Base-by-base conservation (phyloP, 306 rosid genomes). In the Medicago ruthenica region DNA sequence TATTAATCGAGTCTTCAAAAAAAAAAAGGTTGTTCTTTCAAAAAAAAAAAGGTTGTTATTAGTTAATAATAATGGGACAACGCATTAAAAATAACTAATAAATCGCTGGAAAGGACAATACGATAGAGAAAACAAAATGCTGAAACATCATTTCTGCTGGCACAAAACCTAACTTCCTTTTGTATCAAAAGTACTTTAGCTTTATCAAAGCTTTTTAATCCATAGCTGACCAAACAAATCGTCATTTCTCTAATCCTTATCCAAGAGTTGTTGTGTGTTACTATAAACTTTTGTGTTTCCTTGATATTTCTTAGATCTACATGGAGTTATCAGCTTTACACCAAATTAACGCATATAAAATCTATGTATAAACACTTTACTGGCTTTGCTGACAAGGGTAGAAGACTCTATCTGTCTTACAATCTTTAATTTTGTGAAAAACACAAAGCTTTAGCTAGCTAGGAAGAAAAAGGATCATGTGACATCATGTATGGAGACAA, bases 131-230 rank as follows among this genome's bases (percentile, higher is more conserved):
- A 59, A 80, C 64, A 74, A 44, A 48, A 50, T 34, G 66, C 5
- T 54, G 63, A 76, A 75, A 62, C 53, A 48, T n/a, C 77, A 17
- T 75, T 80, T 40, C 14, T 68, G 84, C 68, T 70, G 59, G 45
- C 41, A 15, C 60, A 31, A 76, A 74, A 75, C 81, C 70, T 75
- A 76, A 76, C 81, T 61, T 69, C 20, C 22, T 50, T 51, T 50
- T 51, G 60, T 36, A 39, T 50, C 7, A 24, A 75, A 69, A 44
- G 31, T 21, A 20, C 7, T 41, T 67, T 67, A 50, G 66, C 55
- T 67, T 73, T 20, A 79, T 21, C 8, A 67, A 79, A 45, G 16
- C 18, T 24, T 61, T 37, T 45, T 48, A 75, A 67, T 2, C n/a
- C 67, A 61, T 61, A 61, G 12, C 76, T 74, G 65, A 60, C 80